These are phyloP conservation scores for Trichoderma endophyticum DNA, from an alignment of 2,329 filamentous ascomycete genomes.

Conservation along the genomic window DNA sequence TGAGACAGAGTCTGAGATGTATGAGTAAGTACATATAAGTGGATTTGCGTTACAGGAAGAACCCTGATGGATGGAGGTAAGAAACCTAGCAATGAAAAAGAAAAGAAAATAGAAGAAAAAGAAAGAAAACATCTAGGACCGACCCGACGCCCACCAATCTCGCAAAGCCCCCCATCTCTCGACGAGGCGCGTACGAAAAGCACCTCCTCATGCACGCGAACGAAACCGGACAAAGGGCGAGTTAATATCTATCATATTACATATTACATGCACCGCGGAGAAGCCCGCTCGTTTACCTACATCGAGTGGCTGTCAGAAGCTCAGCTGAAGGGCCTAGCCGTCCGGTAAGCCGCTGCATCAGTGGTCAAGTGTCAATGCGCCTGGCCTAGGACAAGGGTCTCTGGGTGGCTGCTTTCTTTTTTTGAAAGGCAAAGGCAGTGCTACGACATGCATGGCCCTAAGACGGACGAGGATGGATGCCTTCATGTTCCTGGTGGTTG, in stretches of 20 bases:
- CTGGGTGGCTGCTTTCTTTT: not conserved
- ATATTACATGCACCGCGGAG: not conserved
- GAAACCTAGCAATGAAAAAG: not conserved
- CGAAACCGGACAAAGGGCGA: not conserved
- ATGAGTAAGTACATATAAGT: not conserved
- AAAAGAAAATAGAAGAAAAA: not conserved
- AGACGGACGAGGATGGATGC: not conserved
- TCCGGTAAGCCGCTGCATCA: not conserved
- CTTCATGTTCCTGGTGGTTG: not conserved
- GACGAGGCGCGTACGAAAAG: conserved; percentile 3
- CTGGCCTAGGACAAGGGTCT: not conserved
- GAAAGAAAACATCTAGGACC: not conserved
- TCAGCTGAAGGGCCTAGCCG: conserved; percentile 3
- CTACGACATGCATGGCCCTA: not conserved
- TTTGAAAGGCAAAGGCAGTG: not conserved
- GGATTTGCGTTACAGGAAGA: not conserved
- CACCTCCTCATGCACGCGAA: not conserved
- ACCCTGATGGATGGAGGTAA: not conserved
- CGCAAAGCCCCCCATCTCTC: not conserved
- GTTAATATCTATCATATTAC: not conserved
- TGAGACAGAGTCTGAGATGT: not conserved
- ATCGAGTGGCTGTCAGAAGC: not conserved
- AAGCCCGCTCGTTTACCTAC: not conserved
- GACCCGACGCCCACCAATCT: not conserved
- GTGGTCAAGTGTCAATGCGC: not conserved